Evolutionary conservation across 352 stramenopile genomes (phyloP).

Genomic region (Pythium coloratum): DNA sequence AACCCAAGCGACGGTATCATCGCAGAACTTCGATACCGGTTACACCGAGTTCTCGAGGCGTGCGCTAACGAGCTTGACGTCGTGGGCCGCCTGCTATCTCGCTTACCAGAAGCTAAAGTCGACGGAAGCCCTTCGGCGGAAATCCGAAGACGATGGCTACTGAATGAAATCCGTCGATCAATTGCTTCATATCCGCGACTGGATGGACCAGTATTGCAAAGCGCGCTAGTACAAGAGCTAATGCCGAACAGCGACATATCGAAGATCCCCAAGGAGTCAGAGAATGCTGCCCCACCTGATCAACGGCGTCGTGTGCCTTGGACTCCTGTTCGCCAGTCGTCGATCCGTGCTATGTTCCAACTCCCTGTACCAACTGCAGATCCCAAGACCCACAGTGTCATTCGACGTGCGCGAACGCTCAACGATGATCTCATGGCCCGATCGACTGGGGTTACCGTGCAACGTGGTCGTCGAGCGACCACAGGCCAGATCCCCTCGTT

Average conservation of each 20-base stretch:
- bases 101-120: neutral
- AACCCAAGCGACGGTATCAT: neutral
- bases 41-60: neutral
- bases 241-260: neutral
- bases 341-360: conserved; percentile 8
- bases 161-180: neutral
- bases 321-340: conserved; percentile 11
- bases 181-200: neutral
- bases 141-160: neutral
- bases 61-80: neutral
- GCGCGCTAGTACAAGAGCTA: neutral
- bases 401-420: conserved; percentile 8
- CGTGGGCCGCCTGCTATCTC: neutral
- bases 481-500: conserved; percentile 14
- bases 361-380: neutral
- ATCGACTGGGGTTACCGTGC: neutral
- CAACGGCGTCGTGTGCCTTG: conserved; percentile 5
- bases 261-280: neutral
- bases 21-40: neutral
- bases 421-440: neutral
- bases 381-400: neutral
- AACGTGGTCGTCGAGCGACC: conserved; percentile 9
- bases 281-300: neutral
- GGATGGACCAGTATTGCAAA: neutral
- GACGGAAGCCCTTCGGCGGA: neutral